Conservation (phyloP, 805 yeast genomes). For the Teunomyces pallodes region DNA sequence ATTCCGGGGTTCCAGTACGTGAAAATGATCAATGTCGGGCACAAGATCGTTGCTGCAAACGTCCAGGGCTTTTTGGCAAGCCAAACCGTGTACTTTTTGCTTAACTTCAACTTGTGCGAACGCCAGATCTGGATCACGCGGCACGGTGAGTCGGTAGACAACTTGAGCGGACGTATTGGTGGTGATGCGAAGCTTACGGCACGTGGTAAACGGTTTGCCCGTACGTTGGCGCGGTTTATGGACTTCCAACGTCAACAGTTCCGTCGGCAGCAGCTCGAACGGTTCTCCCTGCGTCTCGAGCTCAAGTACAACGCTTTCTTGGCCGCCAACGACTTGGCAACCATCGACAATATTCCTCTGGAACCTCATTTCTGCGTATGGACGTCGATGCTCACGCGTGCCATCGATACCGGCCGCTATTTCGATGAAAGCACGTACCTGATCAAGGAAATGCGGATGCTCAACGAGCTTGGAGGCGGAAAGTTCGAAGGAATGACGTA, state of each 20-base stretch:
- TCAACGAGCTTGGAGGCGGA: constrained; percentile 93
- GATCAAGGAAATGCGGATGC: constrained; percentile 85
- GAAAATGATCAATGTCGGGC: constrained; percentile 94
- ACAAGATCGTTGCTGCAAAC: constrained; percentile 88
- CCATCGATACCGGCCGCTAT: constrained; percentile 72
- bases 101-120: constrained; percentile 79
- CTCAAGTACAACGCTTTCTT: constrained; percentile 37
- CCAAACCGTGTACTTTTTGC: constrained; percentile 84
- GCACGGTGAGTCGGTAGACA: constrained; percentile 90
- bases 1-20: constrained; percentile 72
- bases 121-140: constrained; percentile 94
- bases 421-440: constrained; percentile 76
- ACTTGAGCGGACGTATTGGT: constrained; percentile 82
- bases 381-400: constrained; percentile 82
- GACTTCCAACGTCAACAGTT: constrained; percentile 67
- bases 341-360: constrained; percentile 33
- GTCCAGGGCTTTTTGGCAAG: constrained; percentile 86
- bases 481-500: constrained; percentile 91
- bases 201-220: constrained; percentile 74
- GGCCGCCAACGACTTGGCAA: constrained; percentile 22
- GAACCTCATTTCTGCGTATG: constrained; percentile 86
- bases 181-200: constrained; percentile 83
- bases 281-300: constrained; percentile 46
- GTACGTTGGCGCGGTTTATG: constrained; percentile 73
- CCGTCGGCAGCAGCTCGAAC: constrained; percentile 56